These are phyloP conservation scores for Nemania serpens DNA, from an alignment of 2,329 filamentous ascomycete genomes.

Conservation along the genomic window DNA sequence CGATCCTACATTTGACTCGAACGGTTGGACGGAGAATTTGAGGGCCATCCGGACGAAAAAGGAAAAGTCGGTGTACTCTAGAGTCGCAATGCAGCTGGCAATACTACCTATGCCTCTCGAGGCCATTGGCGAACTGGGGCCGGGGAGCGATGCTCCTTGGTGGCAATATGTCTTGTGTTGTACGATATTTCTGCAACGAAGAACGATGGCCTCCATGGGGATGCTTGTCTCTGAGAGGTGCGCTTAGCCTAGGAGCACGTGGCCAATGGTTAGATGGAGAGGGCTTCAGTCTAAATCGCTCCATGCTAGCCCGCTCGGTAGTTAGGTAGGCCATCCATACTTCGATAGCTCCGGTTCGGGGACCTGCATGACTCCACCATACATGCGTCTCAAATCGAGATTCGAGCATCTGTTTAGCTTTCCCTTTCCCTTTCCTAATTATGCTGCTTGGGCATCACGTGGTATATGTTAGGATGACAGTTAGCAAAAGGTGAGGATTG, in stretches of 20 bases:
- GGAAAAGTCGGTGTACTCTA: constrained; percentile 15
- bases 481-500: no score
- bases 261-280: background rate
- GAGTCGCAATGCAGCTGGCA: constrained; percentile 2
- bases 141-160: background rate
- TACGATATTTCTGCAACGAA: background rate
- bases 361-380: no score
- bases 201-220: background rate
- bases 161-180: background rate
- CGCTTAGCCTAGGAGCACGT: background rate
- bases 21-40: constrained; percentile 21
- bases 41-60: constrained; percentile 5
- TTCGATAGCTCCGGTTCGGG: no score
- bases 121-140: background rate
- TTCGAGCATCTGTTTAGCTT: no score
- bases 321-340: no score
- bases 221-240: constrained; percentile 1
- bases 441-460: background rate
- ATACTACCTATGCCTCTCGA: background rate
- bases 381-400: no score
- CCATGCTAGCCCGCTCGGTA: background rate
- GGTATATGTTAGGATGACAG: background rate
- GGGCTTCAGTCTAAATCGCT: background rate
- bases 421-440: background rate
- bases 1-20: background rate